phyloP scores from a whole-genome alignment of 768 basidiomycete genomes.

The Suillus brevipes region DNA sequence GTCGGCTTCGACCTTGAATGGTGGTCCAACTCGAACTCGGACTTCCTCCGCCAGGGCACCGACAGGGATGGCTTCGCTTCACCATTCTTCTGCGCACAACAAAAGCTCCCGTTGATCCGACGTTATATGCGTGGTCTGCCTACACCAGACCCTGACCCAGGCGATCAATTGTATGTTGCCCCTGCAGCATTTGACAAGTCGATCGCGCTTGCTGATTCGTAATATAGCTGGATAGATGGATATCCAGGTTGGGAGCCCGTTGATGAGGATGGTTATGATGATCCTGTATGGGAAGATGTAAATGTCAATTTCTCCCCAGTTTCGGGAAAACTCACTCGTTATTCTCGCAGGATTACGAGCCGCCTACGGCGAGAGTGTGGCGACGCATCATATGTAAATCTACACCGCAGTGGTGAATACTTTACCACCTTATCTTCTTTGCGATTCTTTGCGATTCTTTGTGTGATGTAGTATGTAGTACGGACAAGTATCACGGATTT shows the following conservation, averaged over 20 bases:
- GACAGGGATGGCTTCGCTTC: conserved; percentile 23
- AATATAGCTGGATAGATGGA: conserved; percentile 26
- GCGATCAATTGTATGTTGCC: conserved; percentile 21
- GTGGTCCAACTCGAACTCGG: conserved; percentile 21
- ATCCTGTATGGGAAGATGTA: conserved; percentile 13
- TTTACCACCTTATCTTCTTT: background rate
- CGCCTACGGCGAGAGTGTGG: background rate
- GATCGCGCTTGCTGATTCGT: background rate
- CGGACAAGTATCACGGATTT: background rate
- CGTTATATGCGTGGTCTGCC: conserved; percentile 17
- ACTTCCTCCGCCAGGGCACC: conserved; percentile 23
- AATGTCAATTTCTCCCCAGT: background rate
- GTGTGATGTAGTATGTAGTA: background rate
- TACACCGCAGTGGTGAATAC: background rate
- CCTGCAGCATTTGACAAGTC: background rate
- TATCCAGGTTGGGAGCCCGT: conserved; percentile 22
- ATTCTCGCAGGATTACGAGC: background rate
- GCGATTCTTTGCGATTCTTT: background rate
- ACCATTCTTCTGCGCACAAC: conserved; percentile 26
- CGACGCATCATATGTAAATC: background rate
- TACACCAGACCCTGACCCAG: conserved; percentile 14
- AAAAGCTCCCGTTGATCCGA: conserved; percentile 1
- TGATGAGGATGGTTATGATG: conserved; percentile 26
- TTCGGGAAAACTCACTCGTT: background rate
- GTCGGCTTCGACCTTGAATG: conserved; percentile 17